A percentile compares a stretch with the other conserved stretches of the same genome.
Conservation (phyloP, 2,329 filamentous ascomycete species). For the Beauveria rudraprayagi region DNA sequence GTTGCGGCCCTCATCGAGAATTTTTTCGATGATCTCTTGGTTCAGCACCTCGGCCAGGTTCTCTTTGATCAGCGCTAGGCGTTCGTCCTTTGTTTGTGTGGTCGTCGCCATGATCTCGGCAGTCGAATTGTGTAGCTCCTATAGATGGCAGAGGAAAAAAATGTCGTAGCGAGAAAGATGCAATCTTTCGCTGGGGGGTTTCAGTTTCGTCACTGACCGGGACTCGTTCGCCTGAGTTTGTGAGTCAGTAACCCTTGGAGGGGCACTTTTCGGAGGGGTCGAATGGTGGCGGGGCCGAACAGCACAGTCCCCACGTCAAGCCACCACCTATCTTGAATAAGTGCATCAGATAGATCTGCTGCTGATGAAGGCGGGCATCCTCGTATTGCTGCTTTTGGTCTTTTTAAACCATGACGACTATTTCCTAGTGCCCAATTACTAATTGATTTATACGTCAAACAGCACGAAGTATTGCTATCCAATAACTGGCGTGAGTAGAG, state of each 20-base stretch:
- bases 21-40: constrained; percentile 70
- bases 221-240: neutral
- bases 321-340: neutral
- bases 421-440: neutral
- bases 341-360: neutral
- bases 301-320: neutral
- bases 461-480: neutral
- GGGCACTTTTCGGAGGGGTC: constrained; percentile 5
- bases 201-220: neutral
- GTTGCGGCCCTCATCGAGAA: constrained; percentile 61
- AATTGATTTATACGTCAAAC: neutral
- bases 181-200: neutral
- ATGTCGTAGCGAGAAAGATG: neutral
- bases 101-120: constrained; percentile 8
- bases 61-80: constrained; percentile 66
- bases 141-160: neutral
- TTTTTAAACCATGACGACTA: neutral
- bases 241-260: constrained; percentile 9
- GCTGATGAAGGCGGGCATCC: neutral
- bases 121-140: neutral
- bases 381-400: neutral
- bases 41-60: constrained; percentile 80
- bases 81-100: constrained; percentile 44
- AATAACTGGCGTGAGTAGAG: neutral
- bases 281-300: neutral